Percentiles rank a stretch among this genome's conserved stretches.
Conservation (phyloP, 208 protist genomes). For the Trypanosoma conorhini region DNA sequence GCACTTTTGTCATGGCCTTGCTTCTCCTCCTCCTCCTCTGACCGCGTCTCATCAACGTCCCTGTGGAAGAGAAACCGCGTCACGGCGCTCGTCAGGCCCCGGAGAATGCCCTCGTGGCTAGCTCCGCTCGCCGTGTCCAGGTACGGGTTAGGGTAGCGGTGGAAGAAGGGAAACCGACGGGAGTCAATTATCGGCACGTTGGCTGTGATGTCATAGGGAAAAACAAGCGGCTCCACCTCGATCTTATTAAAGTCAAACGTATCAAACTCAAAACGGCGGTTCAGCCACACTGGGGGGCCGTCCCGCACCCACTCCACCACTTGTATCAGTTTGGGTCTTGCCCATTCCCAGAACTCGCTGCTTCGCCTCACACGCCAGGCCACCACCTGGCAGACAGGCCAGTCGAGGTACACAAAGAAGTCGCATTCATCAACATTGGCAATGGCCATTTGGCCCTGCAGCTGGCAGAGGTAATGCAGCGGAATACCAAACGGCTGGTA, state of each 20-base stretch:
- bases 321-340: conserved; percentile 67
- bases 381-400: conserved; percentile 55
- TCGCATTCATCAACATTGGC: conserved; percentile 83
- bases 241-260: conserved; percentile 70
- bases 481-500: conserved; percentile 82
- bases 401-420: conserved; percentile 90
- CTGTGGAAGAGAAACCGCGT: conserved; percentile 37
- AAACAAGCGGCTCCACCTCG: conserved; percentile 68
- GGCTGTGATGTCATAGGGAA: conserved; percentile 65
- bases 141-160: conserved; percentile 40
- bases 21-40: neutral
- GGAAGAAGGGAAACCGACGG: conserved; percentile 66
- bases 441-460: conserved; percentile 92
- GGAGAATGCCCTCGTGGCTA: conserved; percentile 14
- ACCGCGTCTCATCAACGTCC: neutral
- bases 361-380: conserved; percentile 77
- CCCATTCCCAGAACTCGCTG: conserved; percentile 80
- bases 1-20: neutral
- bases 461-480: conserved; percentile 85
- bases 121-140: neutral
- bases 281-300: conserved; percentile 50
- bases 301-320: conserved; percentile 67
- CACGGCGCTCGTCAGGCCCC: conserved; percentile 17
- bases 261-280: conserved; percentile 65
- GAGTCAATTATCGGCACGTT: conserved; percentile 44